These are phyloP conservation scores for Candida dendrica DNA, from an alignment of 805 yeast genomes.

Conservation along the genomic window DNA sequence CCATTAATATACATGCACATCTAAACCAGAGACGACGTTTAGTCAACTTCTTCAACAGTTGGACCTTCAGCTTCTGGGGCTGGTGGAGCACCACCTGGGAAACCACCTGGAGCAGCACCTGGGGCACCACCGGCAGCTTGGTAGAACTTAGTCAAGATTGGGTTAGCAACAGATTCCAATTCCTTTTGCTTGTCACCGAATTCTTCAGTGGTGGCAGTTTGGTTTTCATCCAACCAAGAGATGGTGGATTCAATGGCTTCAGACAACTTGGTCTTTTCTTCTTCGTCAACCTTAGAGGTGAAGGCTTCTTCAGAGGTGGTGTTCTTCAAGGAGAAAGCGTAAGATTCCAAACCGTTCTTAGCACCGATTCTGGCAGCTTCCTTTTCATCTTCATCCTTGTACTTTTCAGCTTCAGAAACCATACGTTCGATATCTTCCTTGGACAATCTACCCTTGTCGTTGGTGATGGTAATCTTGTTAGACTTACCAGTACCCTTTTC, in stretches of 20 bases:
- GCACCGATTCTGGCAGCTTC: constrained; percentile 90
- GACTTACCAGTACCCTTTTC: constrained; percentile 99
- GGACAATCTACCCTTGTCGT: constrained; percentile 97
- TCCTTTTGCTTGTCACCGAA: constrained; percentile 90
- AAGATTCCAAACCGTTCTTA: constrained; percentile 93
- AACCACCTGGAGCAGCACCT: constrained; percentile 50
- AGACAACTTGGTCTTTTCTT: constrained; percentile 60
- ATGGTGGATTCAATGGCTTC: constrained; percentile 82
- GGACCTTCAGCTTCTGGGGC: constrained; percentile 48
- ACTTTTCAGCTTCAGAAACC: constrained; percentile 97
- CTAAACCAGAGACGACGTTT: constrained; percentile 13
- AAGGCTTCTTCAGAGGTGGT: constrained; percentile 66
- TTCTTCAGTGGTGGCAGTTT: constrained; percentile 90
- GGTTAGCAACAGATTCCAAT: constrained; percentile 91
- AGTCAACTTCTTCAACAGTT: constrained; percentile 78
- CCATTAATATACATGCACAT: background rate
- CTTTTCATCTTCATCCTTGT: constrained; percentile 92
- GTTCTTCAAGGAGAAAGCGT: constrained; percentile 88
- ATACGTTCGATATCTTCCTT: constrained; percentile 96
- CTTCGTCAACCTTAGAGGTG: constrained; percentile 71
- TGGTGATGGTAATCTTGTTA: constrained; percentile 94
- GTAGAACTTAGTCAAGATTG: constrained; percentile 95
- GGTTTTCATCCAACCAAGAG: constrained; percentile 89
- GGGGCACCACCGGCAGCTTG: constrained; percentile 88
- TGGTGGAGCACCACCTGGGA: constrained; percentile 47